Evolutionary conservation across 805 yeast genomes (phyloP).

Genomic region (Pichia deserticola): DNA sequence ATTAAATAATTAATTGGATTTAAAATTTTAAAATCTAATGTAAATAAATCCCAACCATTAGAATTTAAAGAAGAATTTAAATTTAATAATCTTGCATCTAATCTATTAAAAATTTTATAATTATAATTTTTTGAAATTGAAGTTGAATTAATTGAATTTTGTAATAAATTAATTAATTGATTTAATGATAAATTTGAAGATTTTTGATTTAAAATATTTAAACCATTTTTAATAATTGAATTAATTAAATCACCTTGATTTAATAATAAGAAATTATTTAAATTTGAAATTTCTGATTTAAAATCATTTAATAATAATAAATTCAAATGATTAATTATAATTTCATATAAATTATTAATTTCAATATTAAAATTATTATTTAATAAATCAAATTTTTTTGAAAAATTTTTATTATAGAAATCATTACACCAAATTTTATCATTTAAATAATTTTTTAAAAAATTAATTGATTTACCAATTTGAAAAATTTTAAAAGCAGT

Average conservation of each 20-base stretch:
- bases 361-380: neutral
- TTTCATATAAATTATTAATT: slow-evolving; percentile 37
- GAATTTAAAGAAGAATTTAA: slow-evolving; percentile 41
- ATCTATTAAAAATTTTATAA: slow-evolving; percentile 37
- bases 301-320: slow-evolving; percentile 41
- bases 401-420: neutral
- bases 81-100: slow-evolving; percentile 81
- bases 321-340: slow-evolving; percentile 42
- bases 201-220: slow-evolving; percentile 42
- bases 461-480: slow-evolving; percentile 67
- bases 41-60: slow-evolving; percentile 85
- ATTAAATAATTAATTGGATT: slow-evolving; percentile 51
- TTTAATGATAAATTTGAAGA: slow-evolving; percentile 58
- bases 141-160: slow-evolving; percentile 53
- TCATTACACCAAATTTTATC: slow-evolving; percentile 6
- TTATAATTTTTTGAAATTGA: slow-evolving; percentile 35
- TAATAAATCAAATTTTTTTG: slow-evolving; percentile 25
- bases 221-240: slow-evolving; percentile 49
- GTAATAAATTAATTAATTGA: slow-evolving; percentile 55
- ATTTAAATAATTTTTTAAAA: slow-evolving; percentile 4
- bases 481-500: slow-evolving; percentile 44
- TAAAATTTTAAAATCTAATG: slow-evolving; percentile 61
- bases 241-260: slow-evolving; percentile 81
- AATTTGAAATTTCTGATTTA: slow-evolving; percentile 46
- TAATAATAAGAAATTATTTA: slow-evolving; percentile 63